phyloP scores from a whole-genome alignment of 2,329 filamentous ascomycete genomes.

The Calonectria pauciramosa region DNA sequence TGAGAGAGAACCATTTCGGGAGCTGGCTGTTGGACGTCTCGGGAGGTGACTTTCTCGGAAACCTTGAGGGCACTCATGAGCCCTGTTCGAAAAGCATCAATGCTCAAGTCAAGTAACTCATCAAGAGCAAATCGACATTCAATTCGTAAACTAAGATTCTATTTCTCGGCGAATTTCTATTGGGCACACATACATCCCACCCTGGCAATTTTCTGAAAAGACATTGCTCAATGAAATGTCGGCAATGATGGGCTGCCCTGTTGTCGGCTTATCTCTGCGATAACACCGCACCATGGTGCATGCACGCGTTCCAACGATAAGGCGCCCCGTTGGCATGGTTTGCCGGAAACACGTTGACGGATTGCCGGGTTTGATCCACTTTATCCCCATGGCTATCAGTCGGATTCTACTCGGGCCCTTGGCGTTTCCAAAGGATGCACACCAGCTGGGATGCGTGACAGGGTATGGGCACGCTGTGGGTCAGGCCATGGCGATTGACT shows the following conservation, averaged over 20 bases:
- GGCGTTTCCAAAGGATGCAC: slow-evolving; percentile 9
- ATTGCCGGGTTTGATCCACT: slow-evolving; percentile 3
- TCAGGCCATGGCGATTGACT: background rate
- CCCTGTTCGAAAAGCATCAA: background rate
- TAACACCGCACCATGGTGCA: background rate
- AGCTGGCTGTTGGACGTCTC: background rate
- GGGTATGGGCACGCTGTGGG: background rate
- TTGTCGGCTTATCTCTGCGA: slow-evolving; percentile 3
- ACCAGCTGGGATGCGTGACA: background rate
- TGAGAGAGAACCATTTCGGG: background rate
- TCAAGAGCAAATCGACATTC: background rate
- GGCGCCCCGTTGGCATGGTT: background rate
- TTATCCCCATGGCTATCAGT: slow-evolving; percentile 5
- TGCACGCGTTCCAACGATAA: background rate
- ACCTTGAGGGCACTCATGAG: too few relatives aligned
- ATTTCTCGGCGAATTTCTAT: background rate
- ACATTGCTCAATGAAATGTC: background rate
- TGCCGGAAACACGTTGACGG: slow-evolving; percentile 11
- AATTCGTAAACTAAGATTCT: background rate
- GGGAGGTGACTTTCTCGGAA: background rate
- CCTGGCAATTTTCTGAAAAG: background rate
- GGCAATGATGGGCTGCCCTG: background rate
- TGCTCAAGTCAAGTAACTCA: background rate
- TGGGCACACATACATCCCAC: background rate
- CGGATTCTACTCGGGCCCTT: background rate